Evolutionary conservation across 495 filamentous ascomycete species (phyloP), one percentile per base, ranked within the genome.

Genomic region (Parachaetomium inaequale): DNA sequence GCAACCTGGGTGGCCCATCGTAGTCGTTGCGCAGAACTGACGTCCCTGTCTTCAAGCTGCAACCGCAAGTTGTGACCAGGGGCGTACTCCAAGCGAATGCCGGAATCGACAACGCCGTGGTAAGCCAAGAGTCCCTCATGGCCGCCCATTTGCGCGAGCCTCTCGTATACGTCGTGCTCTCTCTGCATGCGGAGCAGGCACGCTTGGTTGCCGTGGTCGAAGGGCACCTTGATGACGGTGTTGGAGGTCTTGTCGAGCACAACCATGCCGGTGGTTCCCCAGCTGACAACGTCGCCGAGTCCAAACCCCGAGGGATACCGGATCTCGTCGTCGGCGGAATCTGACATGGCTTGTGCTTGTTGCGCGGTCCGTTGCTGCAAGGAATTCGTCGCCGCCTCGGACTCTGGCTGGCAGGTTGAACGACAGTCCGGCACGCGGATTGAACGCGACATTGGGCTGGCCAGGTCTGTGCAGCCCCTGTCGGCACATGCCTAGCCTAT

Each of bases 41-140:
- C 26, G 8, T 31, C 14, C 7, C 26, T 51, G 14, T 14, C 49
- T 31, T 28, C 29, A 21, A 34, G 28, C 14, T 34, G 49, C 49
- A 34, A 52, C 25, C 40, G 55, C 17, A 58, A n/a, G 55, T 58
- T 58, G 36, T 45, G 36, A 10, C 8, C 7, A n/a, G 55, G n/a
- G 26, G 55, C 55, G 40, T 57, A 57, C 25, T 57, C 55, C 10
- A 46, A 43, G 7, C 55, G 55, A 21, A 57, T 46, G 34, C 36
- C 55, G 7, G 36, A 43, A 15, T 57, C 55, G 38, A 45, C 45
- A 19, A 45, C 25, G 36, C 55, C 55, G 23, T 57, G 55, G 38
- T 57, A 58, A 32, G 17, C 1, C 7, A 34, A 28, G 25, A 47
- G 23, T 21, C 55, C 55, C 14, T 0, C 5, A 43, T 58, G 55